These are phyloP conservation scores for Heritiera fomes DNA, from an alignment of 345 rosid species.

Conservation along the genomic window DNA sequence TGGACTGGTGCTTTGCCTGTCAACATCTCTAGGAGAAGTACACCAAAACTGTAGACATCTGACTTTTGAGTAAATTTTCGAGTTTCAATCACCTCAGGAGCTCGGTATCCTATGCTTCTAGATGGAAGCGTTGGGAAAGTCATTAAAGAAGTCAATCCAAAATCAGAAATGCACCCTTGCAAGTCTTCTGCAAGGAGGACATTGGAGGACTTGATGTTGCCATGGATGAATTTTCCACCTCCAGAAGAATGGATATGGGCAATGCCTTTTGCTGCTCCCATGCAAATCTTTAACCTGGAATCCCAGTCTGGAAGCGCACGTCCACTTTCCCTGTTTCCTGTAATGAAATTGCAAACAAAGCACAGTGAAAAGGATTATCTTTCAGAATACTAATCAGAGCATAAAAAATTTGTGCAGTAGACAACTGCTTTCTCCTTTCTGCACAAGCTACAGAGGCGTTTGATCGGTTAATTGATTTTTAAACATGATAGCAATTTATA, in stretches of 20 bases:
- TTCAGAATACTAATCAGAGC: neutral
- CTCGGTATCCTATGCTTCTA: constrained; percentile 61
- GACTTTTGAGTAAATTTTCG: constrained; percentile 58
- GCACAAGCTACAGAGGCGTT: neutral
- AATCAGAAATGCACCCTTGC: constrained; percentile 65
- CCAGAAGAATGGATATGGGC: constrained; percentile 55
- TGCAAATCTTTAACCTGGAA: constrained; percentile 57
- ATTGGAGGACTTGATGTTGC: constrained; percentile 75
- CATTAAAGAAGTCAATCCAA: constrained; percentile 58
- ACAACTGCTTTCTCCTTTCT: neutral
- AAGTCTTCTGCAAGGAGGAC: constrained; percentile 62
- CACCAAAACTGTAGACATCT: constrained; percentile 84
- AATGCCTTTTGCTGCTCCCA: constrained; percentile 66
- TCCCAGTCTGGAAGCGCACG: constrained; percentile 60
- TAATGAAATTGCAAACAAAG: neutral
- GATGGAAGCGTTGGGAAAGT: constrained; percentile 43
- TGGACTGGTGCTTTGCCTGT: constrained; percentile 73
- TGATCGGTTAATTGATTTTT: neutral
- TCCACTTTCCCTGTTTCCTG: constrained; percentile 46
- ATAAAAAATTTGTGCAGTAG: neutral
- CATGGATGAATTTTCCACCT: constrained; percentile 53
- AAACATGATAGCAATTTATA: neutral
- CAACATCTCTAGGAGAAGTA: constrained; percentile 74
- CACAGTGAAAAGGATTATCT: neutral
- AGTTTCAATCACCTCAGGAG: constrained; percentile 73